Percentiles rank a stretch among this genome's conserved stretches.
Evolutionary conservation across 2,329 filamentous ascomycete genomes (phyloP).

Genomic region (Pseudogymnoascus sp.): DNA sequence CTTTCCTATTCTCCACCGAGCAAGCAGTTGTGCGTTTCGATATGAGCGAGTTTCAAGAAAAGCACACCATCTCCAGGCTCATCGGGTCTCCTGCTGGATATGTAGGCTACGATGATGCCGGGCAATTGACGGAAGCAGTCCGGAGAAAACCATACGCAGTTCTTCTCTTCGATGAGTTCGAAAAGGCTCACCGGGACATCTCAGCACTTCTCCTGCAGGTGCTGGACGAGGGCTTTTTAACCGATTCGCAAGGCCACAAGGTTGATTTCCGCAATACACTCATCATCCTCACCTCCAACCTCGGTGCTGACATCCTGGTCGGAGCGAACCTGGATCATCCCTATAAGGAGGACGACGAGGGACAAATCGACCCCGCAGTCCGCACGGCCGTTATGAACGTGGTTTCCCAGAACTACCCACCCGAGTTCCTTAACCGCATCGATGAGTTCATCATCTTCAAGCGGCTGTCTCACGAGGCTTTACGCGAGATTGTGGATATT

Average conservation of each 20-base stretch:
- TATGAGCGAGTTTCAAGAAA: conserved; percentile 97
- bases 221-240: conserved; percentile 91
- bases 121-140: conserved; percentile 91
- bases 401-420: conserved; percentile 65
- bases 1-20: conserved; percentile 88
- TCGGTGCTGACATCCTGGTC: conserved; percentile 86
- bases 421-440: conserved; percentile 93
- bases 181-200: conserved; percentile 94
- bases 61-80: conserved; percentile 86
- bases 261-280: conserved; percentile 96
- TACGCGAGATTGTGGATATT: conserved; percentile 91
- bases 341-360: conserved; percentile 52
- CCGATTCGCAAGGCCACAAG: conserved; percentile 90
- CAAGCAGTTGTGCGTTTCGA: conserved; percentile 88
- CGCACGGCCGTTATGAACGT: conserved; percentile 82
- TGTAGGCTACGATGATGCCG: conserved; percentile 92
- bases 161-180: conserved; percentile 91
- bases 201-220: conserved; percentile 87
- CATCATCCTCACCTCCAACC: conserved; percentile 91
- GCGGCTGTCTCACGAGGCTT: conserved; percentile 65
- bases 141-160: conserved; percentile 92
- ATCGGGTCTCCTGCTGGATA: conserved; percentile 93
- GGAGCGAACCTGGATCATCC: conserved; percentile 58
- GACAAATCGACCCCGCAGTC: conserved; percentile 64
- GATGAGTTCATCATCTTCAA: conserved; percentile 97